Evolutionary conservation across 78 protist species (phyloP).

Genomic region (Dictyostelium brefeldianum): DNA sequence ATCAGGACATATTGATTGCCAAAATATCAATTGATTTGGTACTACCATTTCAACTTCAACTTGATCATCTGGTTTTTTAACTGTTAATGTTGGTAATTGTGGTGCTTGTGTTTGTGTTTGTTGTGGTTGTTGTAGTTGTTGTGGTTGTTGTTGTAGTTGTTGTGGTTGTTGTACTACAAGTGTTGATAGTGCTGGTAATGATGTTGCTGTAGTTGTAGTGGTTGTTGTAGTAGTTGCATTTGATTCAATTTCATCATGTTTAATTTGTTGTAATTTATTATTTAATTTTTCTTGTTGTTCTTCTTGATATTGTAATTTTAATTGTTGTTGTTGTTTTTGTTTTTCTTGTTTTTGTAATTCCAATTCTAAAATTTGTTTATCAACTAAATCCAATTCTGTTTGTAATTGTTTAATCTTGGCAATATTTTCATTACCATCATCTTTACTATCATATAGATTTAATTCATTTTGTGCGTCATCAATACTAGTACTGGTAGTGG

Average conservation of each 20-base stretch:
- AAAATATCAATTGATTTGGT: constrained; percentile 8
- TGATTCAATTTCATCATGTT: not conserved
- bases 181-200: not conserved
- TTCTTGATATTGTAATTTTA: no score
- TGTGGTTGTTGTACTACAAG: not conserved
- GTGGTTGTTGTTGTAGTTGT: not conserved
- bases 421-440: not conserved
- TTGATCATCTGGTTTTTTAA: not conserved
- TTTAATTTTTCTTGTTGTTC: not conserved
- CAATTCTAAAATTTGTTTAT: not conserved
- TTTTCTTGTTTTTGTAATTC: no score
- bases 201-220: not conserved
- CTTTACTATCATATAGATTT: not conserved
- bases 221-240: not conserved
- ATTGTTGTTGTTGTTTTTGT: not conserved
- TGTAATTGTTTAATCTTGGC: not conserved
- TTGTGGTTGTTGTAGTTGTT: not conserved
- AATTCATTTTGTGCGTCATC: not conserved
- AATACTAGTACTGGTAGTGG: not conserved
- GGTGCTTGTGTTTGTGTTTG: not conserved
- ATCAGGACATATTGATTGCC: constrained; percentile 65
- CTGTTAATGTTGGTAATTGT: not conserved
- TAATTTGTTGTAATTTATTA: not conserved
- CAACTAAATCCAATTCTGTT: not conserved
- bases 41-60: not conserved